These are phyloP conservation scores for Pachysandra terminalis DNA, from an alignment of 164 flowering plant species.

Conservation along the genomic window DNA sequence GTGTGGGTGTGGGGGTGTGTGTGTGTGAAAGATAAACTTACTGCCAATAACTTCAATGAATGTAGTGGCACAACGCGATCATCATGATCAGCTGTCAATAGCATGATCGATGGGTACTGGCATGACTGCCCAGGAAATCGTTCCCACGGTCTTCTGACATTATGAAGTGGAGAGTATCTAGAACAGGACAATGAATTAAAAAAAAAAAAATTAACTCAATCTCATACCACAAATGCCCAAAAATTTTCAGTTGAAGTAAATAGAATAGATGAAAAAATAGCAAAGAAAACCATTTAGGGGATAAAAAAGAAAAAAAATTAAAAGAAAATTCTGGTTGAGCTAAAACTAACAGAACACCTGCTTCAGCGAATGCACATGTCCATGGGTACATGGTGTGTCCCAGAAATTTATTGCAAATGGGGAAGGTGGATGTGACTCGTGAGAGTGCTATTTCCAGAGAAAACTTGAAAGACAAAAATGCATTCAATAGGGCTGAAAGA, in stretches of 20 bases:
- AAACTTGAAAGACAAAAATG: neutral
- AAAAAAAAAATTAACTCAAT: neutral
- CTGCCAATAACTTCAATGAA: constrained; percentile 88
- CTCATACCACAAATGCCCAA: neutral
- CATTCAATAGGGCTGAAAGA: neutral
- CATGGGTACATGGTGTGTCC: too few relatives aligned
- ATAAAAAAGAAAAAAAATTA: too few relatives aligned
- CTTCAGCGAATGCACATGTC: too few relatives aligned
- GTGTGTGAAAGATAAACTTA: constrained; percentile 38
- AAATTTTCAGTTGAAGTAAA: neutral
- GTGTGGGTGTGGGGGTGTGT: too few relatives aligned
- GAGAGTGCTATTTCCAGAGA: neutral
- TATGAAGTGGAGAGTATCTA: constrained; percentile 97
- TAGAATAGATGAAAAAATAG: too few relatives aligned
- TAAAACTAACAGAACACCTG: too few relatives aligned
- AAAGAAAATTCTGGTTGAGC: neutral
- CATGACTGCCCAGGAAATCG: constrained; percentile 24
- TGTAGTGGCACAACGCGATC: constrained; percentile 97
- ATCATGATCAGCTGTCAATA: constrained; percentile 98
- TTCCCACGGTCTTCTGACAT: constrained; percentile 97
- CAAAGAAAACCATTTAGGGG: neutral
- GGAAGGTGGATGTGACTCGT: too few relatives aligned
- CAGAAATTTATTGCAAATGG: too few relatives aligned
- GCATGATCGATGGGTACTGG: constrained; percentile 91
- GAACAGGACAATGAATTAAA: neutral